Percentiles rank a stretch among this genome's conserved stretches.
These are phyloP conservation scores for Tylopilus plumbeoviolaceoides DNA, from an alignment of 768 basidiomycete species.

Conservation along the genomic window DNA sequence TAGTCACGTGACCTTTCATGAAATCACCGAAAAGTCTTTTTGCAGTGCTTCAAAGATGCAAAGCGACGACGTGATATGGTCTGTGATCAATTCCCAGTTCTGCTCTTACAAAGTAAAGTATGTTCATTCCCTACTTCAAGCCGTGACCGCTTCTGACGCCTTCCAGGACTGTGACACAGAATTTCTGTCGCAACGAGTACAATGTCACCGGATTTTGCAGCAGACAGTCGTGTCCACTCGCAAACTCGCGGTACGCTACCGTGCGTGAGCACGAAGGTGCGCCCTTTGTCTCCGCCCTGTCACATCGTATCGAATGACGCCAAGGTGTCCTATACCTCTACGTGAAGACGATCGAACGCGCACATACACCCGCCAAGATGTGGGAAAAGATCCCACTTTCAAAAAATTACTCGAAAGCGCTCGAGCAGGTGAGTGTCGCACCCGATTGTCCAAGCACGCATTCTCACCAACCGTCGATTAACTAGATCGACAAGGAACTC, in stretches of 20 bases:
- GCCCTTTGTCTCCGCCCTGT: constrained; percentile 2
- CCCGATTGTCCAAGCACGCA: background rate
- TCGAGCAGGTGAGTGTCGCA: constrained; percentile 74
- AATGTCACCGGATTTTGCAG: constrained; percentile 96
- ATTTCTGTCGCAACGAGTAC: constrained; percentile 98
- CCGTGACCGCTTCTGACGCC: constrained; percentile 3
- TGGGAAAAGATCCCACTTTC: constrained; percentile 95
- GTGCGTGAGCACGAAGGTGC: constrained; percentile 92
- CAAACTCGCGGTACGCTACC: constrained; percentile 97
- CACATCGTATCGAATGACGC: background rate
- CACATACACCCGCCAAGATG: constrained; percentile 94
- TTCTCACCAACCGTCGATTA: background rate
- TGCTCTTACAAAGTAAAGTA: constrained; percentile 99
- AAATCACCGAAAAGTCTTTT: background rate
- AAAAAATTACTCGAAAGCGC: constrained; percentile 90
- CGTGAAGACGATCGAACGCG: constrained; percentile 96
- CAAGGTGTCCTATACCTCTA: constrained; percentile 87
- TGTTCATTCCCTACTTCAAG: constrained; percentile 30
- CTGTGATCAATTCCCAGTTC: constrained; percentile 89
- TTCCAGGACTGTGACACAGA: constrained; percentile 85
- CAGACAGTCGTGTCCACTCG: constrained; percentile 94
- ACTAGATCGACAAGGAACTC: constrained; percentile 89
- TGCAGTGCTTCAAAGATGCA: constrained; percentile 49
- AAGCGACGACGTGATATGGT: constrained; percentile 99
- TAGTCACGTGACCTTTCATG: constrained; percentile 6